Conservation (phyloP, 192 early-diverging fungal genomes). For the Coemansia sp. region DNA sequence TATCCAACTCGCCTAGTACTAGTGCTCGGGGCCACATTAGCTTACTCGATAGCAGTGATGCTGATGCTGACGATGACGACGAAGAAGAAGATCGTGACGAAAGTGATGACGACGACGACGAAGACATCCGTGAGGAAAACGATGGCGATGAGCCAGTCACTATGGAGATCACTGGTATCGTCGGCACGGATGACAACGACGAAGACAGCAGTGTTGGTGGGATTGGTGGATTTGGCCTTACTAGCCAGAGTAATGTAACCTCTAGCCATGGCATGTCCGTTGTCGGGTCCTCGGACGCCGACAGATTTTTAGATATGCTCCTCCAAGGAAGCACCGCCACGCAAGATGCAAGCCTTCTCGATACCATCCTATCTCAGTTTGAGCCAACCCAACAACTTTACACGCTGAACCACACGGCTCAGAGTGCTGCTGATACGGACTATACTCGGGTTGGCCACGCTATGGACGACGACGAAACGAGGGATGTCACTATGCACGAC, state of each 20-base stretch:
- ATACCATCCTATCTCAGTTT: conserved; percentile 51
- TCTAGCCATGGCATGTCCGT: not conserved
- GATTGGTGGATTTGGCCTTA: not conserved
- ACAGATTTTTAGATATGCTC: conserved; percentile 38
- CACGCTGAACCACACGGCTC: conserved; percentile 1
- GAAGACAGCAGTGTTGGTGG: conserved; percentile 3
- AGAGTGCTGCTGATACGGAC: conserved; percentile 23
- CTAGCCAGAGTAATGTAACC: not conserved
- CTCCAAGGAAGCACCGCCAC: conserved; percentile 24
- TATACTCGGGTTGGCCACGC: conserved; percentile 31
- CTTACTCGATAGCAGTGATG: not conserved
- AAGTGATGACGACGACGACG: conserved; percentile 26
- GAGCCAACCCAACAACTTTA: conserved; percentile 18
- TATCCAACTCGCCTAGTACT: not conserved
- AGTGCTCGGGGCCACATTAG: not conserved
- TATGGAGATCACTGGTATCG: conserved; percentile 47
- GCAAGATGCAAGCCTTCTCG: conserved; percentile 45
- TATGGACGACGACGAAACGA: conserved; percentile 13
- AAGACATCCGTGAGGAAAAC: conserved; percentile 25
- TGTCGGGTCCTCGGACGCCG: conserved; percentile 13
- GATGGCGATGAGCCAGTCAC: conserved; percentile 48
- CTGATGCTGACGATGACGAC: conserved; percentile 12
- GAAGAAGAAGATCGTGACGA: conserved; percentile 23
- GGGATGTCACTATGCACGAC: conserved; percentile 10
- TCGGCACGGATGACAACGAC: conserved; percentile 5